Base-by-base conservation (phyloP, 805 yeast species). In the Kuraishia ogatae region DNA sequence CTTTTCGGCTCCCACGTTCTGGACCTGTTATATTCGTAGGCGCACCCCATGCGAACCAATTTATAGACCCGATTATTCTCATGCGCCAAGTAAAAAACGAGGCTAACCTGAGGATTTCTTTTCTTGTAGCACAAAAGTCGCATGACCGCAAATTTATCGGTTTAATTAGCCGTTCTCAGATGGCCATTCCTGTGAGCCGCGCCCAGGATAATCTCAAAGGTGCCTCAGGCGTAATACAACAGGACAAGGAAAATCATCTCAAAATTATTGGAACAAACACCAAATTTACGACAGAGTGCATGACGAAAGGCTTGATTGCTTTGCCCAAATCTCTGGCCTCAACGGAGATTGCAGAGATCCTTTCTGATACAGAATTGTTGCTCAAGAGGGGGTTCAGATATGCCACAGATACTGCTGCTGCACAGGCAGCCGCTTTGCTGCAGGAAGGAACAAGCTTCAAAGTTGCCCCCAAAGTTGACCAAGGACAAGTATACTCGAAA, bases 21-120 rank as follows among this genome's bases (percentile, higher is more conserved):
- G 87, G 86, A 0, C 86, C 92, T 0, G 81, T 85, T n/a, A 84
- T 87, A 55, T 80, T 85, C 62, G 92, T 87, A 43, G 89, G 85
- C 48, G 92, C 92, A 1, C 93, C 93, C 1, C 92, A 87, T 68
- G 90, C 90, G 7, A 90, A 90, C 69, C 97, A 91, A 71, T 92
- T 92, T 66, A 90, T 92, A 39, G 81, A 81, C 54, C 77, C 84
- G 56, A 73, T 92, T 52, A 79, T 94, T 53, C 74, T 94, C 51
- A 85, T 89, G 87, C 85, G 87, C 51, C 93, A 87, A 65, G 93
- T 89, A 24, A 80, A 75, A 62, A 63, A 74, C 57, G 74, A 78
- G 62, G 70, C 79, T 8, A 64, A 70, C 24, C 67, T 83, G 57
- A 61, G 85, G 39, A 71, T 80, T 48, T 76, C 82, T 23, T 81